Conservation (phyloP, 2,329 filamentous ascomycete species). For the Tolypocladium amazonense region DNA sequence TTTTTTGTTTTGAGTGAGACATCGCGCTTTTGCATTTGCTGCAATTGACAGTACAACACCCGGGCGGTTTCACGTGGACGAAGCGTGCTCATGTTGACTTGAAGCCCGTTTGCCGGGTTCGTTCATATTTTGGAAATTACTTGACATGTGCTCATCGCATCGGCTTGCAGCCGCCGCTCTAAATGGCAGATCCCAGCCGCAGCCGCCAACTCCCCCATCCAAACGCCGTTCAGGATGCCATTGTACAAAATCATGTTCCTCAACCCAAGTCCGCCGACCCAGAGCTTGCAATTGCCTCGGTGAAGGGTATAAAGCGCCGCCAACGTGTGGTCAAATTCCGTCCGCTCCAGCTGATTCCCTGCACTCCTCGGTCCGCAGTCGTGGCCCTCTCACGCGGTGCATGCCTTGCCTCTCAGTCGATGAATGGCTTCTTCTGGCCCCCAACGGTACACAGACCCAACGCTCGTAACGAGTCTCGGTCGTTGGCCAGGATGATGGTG, state of each 20-base stretch:
- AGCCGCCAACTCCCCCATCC: conserved; percentile 2
- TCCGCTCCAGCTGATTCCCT: background rate
- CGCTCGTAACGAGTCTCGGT: conserved; percentile 53
- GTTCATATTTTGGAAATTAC: background rate
- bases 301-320: conserved; percentile 3
- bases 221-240: conserved; percentile 8
- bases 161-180: background rate
- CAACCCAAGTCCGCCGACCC: background rate
- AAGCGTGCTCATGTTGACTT: background rate
- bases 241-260: conserved; percentile 1
- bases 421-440: conserved; percentile 54
- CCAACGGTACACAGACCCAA: conserved; percentile 53
- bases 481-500: conserved; percentile 68
- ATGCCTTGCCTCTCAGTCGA: conserved; percentile 35
- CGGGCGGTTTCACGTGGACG: background rate
- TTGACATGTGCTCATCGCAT: background rate
- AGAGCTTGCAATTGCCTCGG: conserved; percentile 3
- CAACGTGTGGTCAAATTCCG: background rate
- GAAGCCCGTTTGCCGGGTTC: background rate
- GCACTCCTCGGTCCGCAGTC: background rate
- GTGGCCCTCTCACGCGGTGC: background rate
- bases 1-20: background rate
- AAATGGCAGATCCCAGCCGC: conserved; percentile 3
- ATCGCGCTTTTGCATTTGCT: background rate
- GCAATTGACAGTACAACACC: background rate